Evolutionary conservation across 352 stramenopile species (phyloP), one percentile per base, ranked within the genome.

Genomic region (Phytophthora crassamura): DNA sequence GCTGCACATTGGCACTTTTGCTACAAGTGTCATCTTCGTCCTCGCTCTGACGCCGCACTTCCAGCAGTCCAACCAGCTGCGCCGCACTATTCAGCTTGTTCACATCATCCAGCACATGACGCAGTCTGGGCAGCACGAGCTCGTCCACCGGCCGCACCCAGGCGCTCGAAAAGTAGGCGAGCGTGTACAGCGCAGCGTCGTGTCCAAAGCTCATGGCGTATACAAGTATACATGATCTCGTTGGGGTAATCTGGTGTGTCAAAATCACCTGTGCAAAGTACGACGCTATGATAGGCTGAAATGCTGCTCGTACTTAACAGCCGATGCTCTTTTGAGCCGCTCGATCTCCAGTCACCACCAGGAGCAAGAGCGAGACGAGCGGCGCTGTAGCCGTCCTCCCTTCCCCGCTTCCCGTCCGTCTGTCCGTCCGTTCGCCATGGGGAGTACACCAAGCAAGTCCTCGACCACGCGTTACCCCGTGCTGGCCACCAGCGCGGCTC

Each of bases 401-500:
- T 16, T 39, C 45, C 38, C 55, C 53, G 54, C 46, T 33, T 59
- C 46, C 45, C 56, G 28, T 36, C 28, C 25, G 30, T 49, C 39
- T 41, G 50, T 43, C 59, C 35, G 54, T 50, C 25, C 25, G 25
- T 30, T 30, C 42, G 59, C 34, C 45, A 93, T 93, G 84, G 84
- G 84, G 43, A 76, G 70, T 55, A 59, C 69, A 50, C 58, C 78
- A 20, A 90, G 78, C 56, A 75, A 80, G 59, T 59, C 67, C 40
- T 35, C 64, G 33, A 9, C 42, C 43, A 58, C 62, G 62, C 57
- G 61, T 47, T 91, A 75, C 71, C 77, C 80, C 45, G 80, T 93
- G 59, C 71, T 93, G 60, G 84, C 84, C 50, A 93, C 82, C 25
- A 93, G 84, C 50, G 80, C 62, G 48, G 62, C 70, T 57, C 68